Base-by-base conservation (phyloP, 495 filamentous ascomycete genomes). In the Neurospora sp. region DNA sequence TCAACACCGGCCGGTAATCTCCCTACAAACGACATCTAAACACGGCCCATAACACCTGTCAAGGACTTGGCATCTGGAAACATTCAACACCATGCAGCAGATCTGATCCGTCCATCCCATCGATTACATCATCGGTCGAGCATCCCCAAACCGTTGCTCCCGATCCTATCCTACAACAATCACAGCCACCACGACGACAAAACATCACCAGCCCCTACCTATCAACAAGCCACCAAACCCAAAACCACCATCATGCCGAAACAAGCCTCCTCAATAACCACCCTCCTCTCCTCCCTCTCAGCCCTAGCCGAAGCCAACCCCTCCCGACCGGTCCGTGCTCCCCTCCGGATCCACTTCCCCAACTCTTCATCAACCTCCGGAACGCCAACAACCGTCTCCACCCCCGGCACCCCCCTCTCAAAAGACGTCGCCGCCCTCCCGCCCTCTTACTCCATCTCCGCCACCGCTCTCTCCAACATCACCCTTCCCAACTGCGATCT, bases 321-420 rank as follows among this genome's bases (percentile, higher is more conserved):
- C 42, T 46, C 75, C 18, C 31, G 66, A 2, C 23, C 66, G n/a
- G 54, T 5, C 71, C 72, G 37, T 11, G 75, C 72, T 7, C 39
- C 73, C 9, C 77, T 81, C 14, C 77, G 77, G 37, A 76, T 81
- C 54, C 79, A 81, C 73, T 81, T 80, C 73, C 76, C 76, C 20
- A 6, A 23, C 12, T 31, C 31, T 31, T 31, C 31, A 31, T 31
- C 31, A 31, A 31, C 31, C 31, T 31, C 31, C 31, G 31, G 31
- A 31, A 3, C 31, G 4, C 60, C 66, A 10, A 73, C 74, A 62
- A 75, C 75, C 60, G 74, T 80, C 60, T 35, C 69, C 42, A 39
- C 37, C 4, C 77, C 77, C 2, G 78, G 74, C 27, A 41, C 31
- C 23, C 71, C 74, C 37, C 78, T 81, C 1, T 66, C 66, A 72